A percentile compares a stretch with the other conserved stretches of the same genome.
These are phyloP conservation scores for Ananas comosus DNA, from an alignment of 176 grass and related monocot species.

Conservation along the genomic window DNA sequence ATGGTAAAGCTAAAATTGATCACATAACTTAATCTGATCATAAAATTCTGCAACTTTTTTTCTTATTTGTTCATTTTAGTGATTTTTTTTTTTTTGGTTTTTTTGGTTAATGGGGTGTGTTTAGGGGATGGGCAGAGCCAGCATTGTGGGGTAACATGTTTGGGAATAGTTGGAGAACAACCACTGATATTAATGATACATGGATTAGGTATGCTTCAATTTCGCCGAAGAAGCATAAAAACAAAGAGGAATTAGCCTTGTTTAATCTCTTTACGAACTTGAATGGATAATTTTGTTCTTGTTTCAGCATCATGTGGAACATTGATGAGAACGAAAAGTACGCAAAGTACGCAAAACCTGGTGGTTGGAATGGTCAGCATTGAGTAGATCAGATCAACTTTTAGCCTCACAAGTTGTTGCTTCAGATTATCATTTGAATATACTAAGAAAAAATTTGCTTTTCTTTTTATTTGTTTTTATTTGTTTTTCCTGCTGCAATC, in stretches of 20 bases:
- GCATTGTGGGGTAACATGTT: constrained; percentile 40
- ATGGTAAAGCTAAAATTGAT: constrained; percentile 29
- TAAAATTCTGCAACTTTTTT: background rate
- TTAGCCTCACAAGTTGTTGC: background rate
- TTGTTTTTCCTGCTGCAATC: constrained; percentile 11
- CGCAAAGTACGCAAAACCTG: constrained; percentile 42
- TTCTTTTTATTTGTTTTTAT: constrained; percentile 8
- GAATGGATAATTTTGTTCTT: background rate
- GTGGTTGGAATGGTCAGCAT: constrained; percentile 62
- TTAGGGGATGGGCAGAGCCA: constrained; percentile 42
- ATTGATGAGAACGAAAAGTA: constrained; percentile 45
- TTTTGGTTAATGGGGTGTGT: background rate
- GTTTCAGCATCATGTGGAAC: constrained; percentile 45
- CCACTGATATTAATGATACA: constrained; percentile 46
- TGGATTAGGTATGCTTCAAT: constrained; percentile 34
- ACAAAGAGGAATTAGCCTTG: background rate
- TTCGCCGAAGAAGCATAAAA: background rate
- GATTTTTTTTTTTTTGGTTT: background rate
- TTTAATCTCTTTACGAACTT: background rate
- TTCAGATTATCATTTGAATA: background rate
- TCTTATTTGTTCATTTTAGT: background rate
- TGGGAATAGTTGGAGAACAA: constrained; percentile 79
- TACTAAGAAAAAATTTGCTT: background rate
- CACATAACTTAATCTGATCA: background rate
- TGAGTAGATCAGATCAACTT: background rate